Conservation (phyloP, 1,284 basidiomycete species). For the Cerrena zonata region DNA sequence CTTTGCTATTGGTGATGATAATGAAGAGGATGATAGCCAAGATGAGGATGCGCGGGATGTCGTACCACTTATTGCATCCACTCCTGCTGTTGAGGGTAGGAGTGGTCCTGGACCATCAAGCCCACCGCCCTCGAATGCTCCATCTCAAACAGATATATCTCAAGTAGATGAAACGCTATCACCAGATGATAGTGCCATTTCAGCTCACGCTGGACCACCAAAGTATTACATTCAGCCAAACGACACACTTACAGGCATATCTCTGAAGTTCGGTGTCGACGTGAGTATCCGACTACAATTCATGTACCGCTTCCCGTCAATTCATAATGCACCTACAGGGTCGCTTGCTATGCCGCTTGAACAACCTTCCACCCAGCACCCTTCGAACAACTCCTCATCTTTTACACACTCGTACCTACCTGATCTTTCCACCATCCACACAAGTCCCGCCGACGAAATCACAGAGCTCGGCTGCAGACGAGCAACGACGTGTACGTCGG, state of each 20-base stretch:
- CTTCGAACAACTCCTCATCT: constrained; percentile 68
- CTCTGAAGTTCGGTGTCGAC: constrained; percentile 54
- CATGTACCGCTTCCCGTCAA: neutral
- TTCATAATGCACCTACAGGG: constrained; percentile 34
- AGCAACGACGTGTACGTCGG: constrained; percentile 36
- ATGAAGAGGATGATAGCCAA: constrained; percentile 26
- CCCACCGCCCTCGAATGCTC: no score
- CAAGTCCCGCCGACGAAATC: constrained; percentile 12
- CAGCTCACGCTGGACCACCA: constrained; percentile 5
- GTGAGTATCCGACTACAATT: constrained; percentile 36
- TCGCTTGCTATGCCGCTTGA: constrained; percentile 54
- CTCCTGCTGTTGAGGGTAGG: no score
- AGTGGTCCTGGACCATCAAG: no score
- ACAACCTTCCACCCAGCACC: constrained; percentile 59
- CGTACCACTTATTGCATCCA: no score
- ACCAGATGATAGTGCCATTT: neutral
- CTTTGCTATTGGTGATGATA: constrained; percentile 60
- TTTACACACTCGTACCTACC: constrained; percentile 59
- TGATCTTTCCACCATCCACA: constrained; percentile 45
- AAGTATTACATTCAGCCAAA: constrained; percentile 53
- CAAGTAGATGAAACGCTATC: neutral
- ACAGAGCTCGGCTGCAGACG: constrained; percentile 21
- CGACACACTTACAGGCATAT: constrained; percentile 65
- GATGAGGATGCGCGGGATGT: constrained; percentile 1
- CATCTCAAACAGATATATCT: neutral